Evolutionary conservation across 495 filamentous ascomycete species (phyloP).

Genomic region (Tuber aestivum): DNA sequence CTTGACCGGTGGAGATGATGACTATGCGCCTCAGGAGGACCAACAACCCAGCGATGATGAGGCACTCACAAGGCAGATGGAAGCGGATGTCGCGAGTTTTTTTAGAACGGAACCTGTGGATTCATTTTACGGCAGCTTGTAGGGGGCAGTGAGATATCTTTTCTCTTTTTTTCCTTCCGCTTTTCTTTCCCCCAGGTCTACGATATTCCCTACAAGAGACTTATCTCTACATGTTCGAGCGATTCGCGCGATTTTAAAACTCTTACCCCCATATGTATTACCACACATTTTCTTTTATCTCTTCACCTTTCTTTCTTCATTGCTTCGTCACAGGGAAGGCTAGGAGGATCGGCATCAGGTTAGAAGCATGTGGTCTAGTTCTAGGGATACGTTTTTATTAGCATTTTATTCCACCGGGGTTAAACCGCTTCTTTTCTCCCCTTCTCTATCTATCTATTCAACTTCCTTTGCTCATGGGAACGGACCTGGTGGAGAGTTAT

Average conservation of each 20-base stretch:
- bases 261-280: conserved; percentile 2
- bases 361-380: neutral
- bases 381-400: neutral
- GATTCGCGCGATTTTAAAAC: neutral
- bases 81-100: conserved; percentile 40
- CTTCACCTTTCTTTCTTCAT: neutral
- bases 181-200: neutral
- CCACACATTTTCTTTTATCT: neutral
- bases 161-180: neutral
- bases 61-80: conserved; percentile 37
- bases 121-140: conserved; percentile 40
- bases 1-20: conserved; percentile 37
- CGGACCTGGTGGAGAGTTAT: neutral
- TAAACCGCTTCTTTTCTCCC: neutral
- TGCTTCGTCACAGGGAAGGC: neutral
- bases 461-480: neutral
- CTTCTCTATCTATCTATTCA: neutral
- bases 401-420: neutral
- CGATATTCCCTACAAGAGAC: neutral
- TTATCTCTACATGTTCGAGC: neutral
- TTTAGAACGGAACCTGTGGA: conserved; percentile 30
- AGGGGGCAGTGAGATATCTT: conserved; percentile 4
- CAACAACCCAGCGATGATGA: conserved; percentile 36
- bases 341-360: neutral
- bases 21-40: conserved; percentile 28